Base-by-base conservation (phyloP, 2,329 filamentous ascomycete genomes). In the Ophiostoma himal-ulmi region DNA sequence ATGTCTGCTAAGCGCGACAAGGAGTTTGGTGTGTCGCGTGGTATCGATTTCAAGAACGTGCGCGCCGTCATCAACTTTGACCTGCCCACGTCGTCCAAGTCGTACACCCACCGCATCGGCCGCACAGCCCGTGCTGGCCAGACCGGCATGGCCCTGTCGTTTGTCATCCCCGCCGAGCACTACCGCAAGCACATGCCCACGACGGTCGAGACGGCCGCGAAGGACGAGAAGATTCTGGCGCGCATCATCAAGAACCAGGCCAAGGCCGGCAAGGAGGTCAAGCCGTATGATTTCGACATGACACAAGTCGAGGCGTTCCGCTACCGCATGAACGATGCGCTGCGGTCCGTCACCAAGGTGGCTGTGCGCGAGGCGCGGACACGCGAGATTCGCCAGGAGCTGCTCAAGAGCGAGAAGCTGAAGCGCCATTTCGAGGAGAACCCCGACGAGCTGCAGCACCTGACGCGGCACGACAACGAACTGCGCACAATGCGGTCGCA, bases 341-440 rank as follows among this genome's bases (percentile, higher is more conserved):
- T 99, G 57, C 88, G 94, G 73, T 90, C 93, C 0, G 93, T 99
- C 2, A 99, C 95, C 11, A 89, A 91, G 71, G 91, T 96, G 36
- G 91, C 94, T 0, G 88, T 99, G 64, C 91, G 94, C 74, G 94
- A 97, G 82, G 94, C 95, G 2, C 87, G 95, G 68, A 91, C 92
- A 11, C 88, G 92, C 72, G 94, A 99, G 80, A 85, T 99, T 70
- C 87, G 92, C 69, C 89, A 94, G 78, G 95, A 98, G 79, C 84
- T 99, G 14, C 84, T 97, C 75, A 96, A 96, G 82, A 94, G 91
- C 74, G 94, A 98, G 77, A 97, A 97, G 80, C 83, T 99, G 70
- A 94, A 95, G 80, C 86, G 93, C 77, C 93, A 98, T 82, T 99
- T 98, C 77, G 95, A 98, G 78, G 95, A 99, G 80, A 97, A 99